A percentile compares a stretch with the other conserved stretches of the same genome.
These are phyloP conservation scores for Quercus wislizeni DNA, from an alignment of 306 rosid genomes.

Conservation along the genomic window DNA sequence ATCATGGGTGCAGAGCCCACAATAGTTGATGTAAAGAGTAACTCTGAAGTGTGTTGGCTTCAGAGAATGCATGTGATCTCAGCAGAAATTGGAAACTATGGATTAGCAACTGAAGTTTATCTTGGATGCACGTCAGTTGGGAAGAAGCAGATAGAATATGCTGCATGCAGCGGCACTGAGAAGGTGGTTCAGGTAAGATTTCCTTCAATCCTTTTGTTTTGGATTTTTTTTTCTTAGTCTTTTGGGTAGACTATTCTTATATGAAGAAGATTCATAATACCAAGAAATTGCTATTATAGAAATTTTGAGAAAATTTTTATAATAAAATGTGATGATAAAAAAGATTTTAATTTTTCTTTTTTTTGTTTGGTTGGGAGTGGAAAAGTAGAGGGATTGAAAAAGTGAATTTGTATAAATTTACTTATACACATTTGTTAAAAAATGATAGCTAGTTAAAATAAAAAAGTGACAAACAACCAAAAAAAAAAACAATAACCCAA, in stretches of 20 bases:
- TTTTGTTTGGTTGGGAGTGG: too few species aligned
- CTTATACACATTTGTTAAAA: too few species aligned
- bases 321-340: too few species aligned
- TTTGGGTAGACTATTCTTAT: background rate
- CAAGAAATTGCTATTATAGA: background rate
- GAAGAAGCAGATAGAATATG: slow-evolving; percentile 74
- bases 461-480: too few species aligned
- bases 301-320: background rate
- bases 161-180: slow-evolving; percentile 55
- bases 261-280: background rate
- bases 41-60: slow-evolving; percentile 52
- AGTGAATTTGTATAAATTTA: too few species aligned
- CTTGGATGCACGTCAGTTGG: slow-evolving; percentile 77
- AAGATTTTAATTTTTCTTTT: too few species aligned
- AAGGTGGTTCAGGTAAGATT: slow-evolving; percentile 58
- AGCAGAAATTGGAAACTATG: slow-evolving; percentile 55
- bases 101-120: slow-evolving; percentile 59
- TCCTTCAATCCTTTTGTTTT: background rate
- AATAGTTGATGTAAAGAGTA: slow-evolving; percentile 39
- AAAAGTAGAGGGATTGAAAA: too few species aligned
- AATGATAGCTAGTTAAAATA: too few species aligned
- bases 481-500: too few species aligned
- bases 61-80: slow-evolving; percentile 24
- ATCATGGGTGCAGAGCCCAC: slow-evolving; percentile 63
- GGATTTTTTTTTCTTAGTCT: background rate